A percentile compares a stretch with the other conserved stretches of the same genome.
phyloP scores from a whole-genome alignment of 352 stramenopile genomes.

The Phytophthora cryptogea region DNA sequence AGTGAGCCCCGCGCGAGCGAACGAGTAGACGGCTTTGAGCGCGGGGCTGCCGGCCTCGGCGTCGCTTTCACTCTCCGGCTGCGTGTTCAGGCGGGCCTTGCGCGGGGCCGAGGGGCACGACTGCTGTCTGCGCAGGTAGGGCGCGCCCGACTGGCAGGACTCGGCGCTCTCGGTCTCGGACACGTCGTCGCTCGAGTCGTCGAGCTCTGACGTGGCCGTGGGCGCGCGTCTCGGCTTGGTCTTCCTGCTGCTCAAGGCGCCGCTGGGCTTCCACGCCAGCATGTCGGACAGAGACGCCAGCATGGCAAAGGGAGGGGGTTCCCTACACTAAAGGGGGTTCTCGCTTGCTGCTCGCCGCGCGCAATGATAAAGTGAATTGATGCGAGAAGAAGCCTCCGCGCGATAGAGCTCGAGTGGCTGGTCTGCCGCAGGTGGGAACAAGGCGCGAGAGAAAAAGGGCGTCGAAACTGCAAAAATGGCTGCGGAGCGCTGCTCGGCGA shows the following conservation, averaged over 20 bases:
- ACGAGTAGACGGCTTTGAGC: constrained; percentile 54
- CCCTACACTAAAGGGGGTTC: background rate
- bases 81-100: constrained; percentile 27
- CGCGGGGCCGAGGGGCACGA: constrained; percentile 29
- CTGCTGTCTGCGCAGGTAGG: constrained; percentile 27
- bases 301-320: constrained; percentile 21
- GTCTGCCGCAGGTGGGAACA: constrained; percentile 38
- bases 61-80: constrained; percentile 35
- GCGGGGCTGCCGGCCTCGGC: constrained; percentile 18
- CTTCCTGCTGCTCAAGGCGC: constrained; percentile 9
- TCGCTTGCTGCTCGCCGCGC: constrained; percentile 3
- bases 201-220: constrained; percentile 51
- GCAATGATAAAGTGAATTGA: constrained; percentile 33
- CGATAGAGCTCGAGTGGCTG: constrained; percentile 4
- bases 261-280: constrained; percentile 40
- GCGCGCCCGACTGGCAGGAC: constrained; percentile 30
- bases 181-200: constrained; percentile 43
- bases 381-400: background rate
- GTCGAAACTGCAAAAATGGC: constrained; percentile 25
- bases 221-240: constrained; percentile 32
- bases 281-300: constrained; percentile 39
- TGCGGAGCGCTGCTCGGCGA: constrained; percentile 3
- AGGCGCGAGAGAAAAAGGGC: constrained; percentile 16
- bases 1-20: constrained; percentile 51
- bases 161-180: constrained; percentile 67